Evolutionary conservation across 1,139 yeast species (phyloP).

Genomic region (Kodamaea sp.): DNA sequence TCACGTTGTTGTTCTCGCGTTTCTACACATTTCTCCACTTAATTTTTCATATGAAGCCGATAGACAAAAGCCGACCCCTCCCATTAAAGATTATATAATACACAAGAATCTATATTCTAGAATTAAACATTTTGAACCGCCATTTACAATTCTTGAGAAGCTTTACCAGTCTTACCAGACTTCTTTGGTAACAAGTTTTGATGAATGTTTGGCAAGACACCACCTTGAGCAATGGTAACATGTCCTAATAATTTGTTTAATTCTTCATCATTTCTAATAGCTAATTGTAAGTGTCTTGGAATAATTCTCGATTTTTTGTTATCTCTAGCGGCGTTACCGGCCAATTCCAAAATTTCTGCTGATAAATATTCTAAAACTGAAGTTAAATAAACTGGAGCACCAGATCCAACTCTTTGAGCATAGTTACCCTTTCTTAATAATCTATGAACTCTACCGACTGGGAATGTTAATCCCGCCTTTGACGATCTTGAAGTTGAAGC

Average conservation of each 20-base stretch:
- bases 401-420: conserved; percentile 99
- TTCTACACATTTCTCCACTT: too few relatives aligned
- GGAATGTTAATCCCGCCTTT: conserved; percentile 98
- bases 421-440: conserved; percentile 96
- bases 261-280: conserved; percentile 98
- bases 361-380: conserved; percentile 95
- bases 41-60: too few relatives aligned
- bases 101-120: conserved; percentile 6
- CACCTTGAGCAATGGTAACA: conserved; percentile 30
- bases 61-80: too few relatives aligned
- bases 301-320: conserved; percentile 97
- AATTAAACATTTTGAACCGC: conserved; percentile 4
- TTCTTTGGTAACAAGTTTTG: conserved; percentile 22
- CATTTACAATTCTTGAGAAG: conserved; percentile 19
- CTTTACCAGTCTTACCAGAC: conserved; percentile 17
- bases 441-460: conserved; percentile 99
- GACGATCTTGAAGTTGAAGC: conserved; percentile 97
- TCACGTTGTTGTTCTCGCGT: too few relatives aligned
- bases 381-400: conserved; percentile 94
- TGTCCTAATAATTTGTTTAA: conserved; percentile 71
- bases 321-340: conserved; percentile 99
- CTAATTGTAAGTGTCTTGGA: conserved; percentile 97
- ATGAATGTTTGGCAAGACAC: conserved; percentile 24
- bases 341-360: conserved; percentile 96
- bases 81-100: conserved; percentile 8